Percentiles rank a stretch among this genome's conserved stretches.
Evolutionary conservation across 441 rosid species (phyloP).

Genomic region (Eruca vesicaria): DNA sequence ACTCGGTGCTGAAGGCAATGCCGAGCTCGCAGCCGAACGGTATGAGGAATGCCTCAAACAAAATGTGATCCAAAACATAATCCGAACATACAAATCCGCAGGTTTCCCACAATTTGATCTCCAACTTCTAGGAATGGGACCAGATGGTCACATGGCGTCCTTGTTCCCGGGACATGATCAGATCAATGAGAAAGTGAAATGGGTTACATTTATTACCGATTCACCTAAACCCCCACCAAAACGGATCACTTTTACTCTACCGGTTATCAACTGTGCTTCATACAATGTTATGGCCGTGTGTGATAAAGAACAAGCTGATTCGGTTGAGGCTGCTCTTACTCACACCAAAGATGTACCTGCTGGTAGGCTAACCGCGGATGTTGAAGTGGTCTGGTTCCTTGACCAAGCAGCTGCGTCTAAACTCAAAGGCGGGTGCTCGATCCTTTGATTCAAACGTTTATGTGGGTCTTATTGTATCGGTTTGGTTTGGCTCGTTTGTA

Average conservation of each 20-base stretch:
- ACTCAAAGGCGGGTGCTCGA: conserved; percentile 25
- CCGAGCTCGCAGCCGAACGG: conserved; percentile 46
- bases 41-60: conserved; percentile 66
- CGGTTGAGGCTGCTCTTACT: conserved; percentile 48
- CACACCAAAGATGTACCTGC: conserved; percentile 46
- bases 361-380: conserved; percentile 61
- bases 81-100: conserved; percentile 39
- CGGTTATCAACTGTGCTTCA: conserved; percentile 71
- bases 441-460: conserved; percentile 6
- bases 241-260: conserved; percentile 76
- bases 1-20: conserved; percentile 63
- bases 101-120: conserved; percentile 79
- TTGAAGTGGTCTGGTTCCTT: conserved; percentile 72
- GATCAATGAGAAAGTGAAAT: conserved; percentile 55
- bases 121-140: conserved; percentile 82
- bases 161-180: conserved; percentile 73
- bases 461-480: not conserved
- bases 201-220: conserved; percentile 74
- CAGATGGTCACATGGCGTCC: conserved; percentile 88
- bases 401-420: conserved; percentile 78
- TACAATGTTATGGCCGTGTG: conserved; percentile 62
- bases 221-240: conserved; percentile 77
- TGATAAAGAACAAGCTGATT: conserved; percentile 60
- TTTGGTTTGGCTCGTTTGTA: conserved; percentile 6
- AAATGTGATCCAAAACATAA: conserved; percentile 39